Base-by-base conservation (phyloP, 768 basidiomycete species). In the Amanita polypyramis region DNA sequence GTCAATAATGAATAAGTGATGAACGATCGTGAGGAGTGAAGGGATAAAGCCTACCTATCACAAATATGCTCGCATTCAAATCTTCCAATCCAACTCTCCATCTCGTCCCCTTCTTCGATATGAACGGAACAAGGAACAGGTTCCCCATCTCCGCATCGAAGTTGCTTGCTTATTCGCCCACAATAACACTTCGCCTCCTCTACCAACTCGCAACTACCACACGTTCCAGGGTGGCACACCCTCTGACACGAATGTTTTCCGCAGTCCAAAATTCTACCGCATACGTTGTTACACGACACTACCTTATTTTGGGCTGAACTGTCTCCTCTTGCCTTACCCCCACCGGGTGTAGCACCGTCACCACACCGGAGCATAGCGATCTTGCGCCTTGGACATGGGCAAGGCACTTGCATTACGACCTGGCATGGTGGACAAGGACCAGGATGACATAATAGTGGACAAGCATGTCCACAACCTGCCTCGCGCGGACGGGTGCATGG, bases 391-490 rank as follows among this genome's bases (percentile, higher is more conserved):
- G 70, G 70, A 53, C 93, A 97, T 43, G 87, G 81, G 60, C 96
- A 99, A 1, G 73, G 67, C n/a, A 80, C 65, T 36, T 77, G 74
- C 0, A 85, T 78, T 4, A 85, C 87, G 9, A 95, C 75, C 52
- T 80, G 77, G 59, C 96, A 99, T 0, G 92, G 92, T 0, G 94
- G 94, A 65, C 96, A 99, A 0, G 95, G 96, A 0, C 95, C 96
- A 0, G 96, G 95, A 61, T 97, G 95, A 58, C 95, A 98, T 11
- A 71, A 69, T 11, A 92, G 60, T 0, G 92, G 78, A 61, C 94
- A 98, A 0, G 89, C 70, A 58, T 97, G 95, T 0, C 72, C 70
- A 55, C 95, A 99, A 4, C 67, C 67, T 23, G 67, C 65, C 32
- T 68, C 63, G 2, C 83, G 76, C 4, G 64, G 50, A 10, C 85